These are phyloP conservation scores for Coix lacrymajobi DNA, from an alignment of 176 grass and related monocot genomes.

Conservation along the genomic window DNA sequence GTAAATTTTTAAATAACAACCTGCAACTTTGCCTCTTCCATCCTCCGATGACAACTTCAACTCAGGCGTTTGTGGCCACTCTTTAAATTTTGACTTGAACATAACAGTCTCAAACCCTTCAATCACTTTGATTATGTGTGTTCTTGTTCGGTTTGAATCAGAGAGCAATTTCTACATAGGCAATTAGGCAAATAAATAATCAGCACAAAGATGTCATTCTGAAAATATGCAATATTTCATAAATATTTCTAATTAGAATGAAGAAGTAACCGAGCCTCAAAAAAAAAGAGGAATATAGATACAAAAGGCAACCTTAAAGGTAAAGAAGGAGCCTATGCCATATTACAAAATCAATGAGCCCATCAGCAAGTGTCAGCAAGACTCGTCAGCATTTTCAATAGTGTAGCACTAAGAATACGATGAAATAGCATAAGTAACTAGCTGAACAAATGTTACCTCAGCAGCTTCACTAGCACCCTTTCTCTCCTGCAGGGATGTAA, in stretches of 20 bases:
- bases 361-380: not conserved
- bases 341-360: constrained; percentile 7
- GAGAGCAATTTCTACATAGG: constrained; percentile 63
- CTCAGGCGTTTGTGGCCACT: constrained; percentile 76
- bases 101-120: constrained; percentile 83
- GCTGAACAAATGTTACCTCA: constrained; percentile 52
- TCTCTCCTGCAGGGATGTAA: constrained; percentile 79
- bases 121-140: constrained; percentile 72
- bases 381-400: not conserved
- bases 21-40: constrained; percentile 98
- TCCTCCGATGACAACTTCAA: constrained; percentile 85
- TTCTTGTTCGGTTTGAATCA: constrained; percentile 47
- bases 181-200: constrained; percentile 7
- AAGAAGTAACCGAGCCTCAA: not conserved
- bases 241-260: not conserved
- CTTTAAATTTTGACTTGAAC: constrained; percentile 87
- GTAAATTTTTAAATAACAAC: constrained; percentile 38
- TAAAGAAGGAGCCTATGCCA: not conserved
- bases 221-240: not conserved
- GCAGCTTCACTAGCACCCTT: constrained; percentile 76
- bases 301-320: not conserved
- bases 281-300: not conserved
- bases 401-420: not conserved
- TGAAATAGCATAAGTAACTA: not conserved
- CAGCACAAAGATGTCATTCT: not conserved